phyloP scores from a whole-genome alignment of 495 filamentous ascomycete species.

The Tuber magnatum region DNA sequence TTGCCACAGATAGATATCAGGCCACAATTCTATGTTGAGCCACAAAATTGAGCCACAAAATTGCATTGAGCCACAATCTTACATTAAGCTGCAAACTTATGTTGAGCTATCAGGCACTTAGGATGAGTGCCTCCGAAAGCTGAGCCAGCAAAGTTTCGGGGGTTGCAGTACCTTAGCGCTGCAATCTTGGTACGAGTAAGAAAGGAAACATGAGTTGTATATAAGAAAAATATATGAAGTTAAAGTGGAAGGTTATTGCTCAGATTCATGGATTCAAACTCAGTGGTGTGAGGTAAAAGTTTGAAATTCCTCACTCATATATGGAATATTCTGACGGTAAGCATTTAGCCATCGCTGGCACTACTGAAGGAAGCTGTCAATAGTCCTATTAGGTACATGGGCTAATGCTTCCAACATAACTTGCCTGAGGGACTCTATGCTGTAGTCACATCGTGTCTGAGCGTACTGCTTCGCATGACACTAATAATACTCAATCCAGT shows the following conservation, averaged over 20 bases:
- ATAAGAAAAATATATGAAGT: background rate
- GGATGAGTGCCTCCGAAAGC: too few relatives aligned
- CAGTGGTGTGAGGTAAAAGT: background rate
- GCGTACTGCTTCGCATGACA: background rate
- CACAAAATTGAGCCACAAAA: too few relatives aligned
- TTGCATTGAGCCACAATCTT: too few relatives aligned
- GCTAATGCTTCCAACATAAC: background rate
- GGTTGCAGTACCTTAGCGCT: too few relatives aligned
- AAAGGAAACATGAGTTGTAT: too few relatives aligned
- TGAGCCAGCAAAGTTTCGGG: too few relatives aligned
- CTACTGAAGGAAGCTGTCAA: background rate
- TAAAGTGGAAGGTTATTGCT: background rate
- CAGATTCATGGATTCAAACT: background rate
- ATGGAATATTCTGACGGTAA: background rate
- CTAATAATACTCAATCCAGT: background rate
- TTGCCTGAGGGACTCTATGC: background rate
- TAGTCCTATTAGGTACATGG: background rate
- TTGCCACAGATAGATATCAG: too few relatives aligned
- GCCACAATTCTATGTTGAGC: too few relatives aligned
- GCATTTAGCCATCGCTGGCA: background rate
- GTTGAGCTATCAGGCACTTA: too few relatives aligned
- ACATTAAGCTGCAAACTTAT: too few relatives aligned
- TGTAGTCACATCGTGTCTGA: background rate
- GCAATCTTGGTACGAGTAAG: too few relatives aligned
- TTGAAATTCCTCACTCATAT: background rate